Evolutionary conservation across 2,329 filamentous ascomycete species (phyloP).

Genomic region (Alternaria rosae): DNA sequence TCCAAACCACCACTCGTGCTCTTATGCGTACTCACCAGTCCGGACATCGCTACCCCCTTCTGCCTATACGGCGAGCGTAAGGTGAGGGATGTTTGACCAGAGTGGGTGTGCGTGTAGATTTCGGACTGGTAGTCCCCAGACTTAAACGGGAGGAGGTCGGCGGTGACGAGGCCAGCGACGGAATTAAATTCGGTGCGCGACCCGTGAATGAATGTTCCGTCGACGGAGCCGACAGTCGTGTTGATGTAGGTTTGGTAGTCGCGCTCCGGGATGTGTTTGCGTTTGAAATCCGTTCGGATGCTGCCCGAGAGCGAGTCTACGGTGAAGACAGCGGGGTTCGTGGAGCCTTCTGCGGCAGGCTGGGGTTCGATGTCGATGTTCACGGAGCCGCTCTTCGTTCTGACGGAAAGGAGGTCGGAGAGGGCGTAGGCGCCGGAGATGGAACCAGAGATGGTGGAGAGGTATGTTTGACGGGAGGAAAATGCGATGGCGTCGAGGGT

Average conservation of each 20-base stretch:
- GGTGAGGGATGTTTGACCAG: slow-evolving; percentile 45
- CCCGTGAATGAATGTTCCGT: slow-evolving; percentile 53
- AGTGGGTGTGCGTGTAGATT: slow-evolving; percentile 45
- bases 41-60: slow-evolving; percentile 31
- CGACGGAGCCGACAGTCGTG: slow-evolving; percentile 48
- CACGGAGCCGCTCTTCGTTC: slow-evolving; percentile 52
- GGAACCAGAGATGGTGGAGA: slow-evolving; percentile 51
- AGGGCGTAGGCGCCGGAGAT: slow-evolving; percentile 54
- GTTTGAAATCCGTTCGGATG: slow-evolving; percentile 47
- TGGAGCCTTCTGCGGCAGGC: slow-evolving; percentile 33
- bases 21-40: slow-evolving; percentile 47
- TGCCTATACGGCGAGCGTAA: slow-evolving; percentile 45
- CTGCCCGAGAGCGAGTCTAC: slow-evolving; percentile 48
- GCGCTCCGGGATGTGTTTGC: slow-evolving; percentile 49
- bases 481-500: slow-evolving; percentile 45
- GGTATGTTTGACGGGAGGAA: slow-evolving; percentile 49
- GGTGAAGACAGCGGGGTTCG: slow-evolving; percentile 48
- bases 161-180: slow-evolving; percentile 48
- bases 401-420: slow-evolving; percentile 50
- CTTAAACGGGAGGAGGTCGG: slow-evolving; percentile 49
- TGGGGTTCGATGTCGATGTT: slow-evolving; percentile 51
- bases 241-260: slow-evolving; percentile 52
- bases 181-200: slow-evolving; percentile 47
- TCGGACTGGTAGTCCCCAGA: slow-evolving; percentile 34
- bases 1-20: slow-evolving; percentile 46